Evolutionary conservation across 371 early-diverging fungal species (phyloP), one percentile per base, ranked within the genome.

Genomic region (Actinomortierella wolfii): DNA sequence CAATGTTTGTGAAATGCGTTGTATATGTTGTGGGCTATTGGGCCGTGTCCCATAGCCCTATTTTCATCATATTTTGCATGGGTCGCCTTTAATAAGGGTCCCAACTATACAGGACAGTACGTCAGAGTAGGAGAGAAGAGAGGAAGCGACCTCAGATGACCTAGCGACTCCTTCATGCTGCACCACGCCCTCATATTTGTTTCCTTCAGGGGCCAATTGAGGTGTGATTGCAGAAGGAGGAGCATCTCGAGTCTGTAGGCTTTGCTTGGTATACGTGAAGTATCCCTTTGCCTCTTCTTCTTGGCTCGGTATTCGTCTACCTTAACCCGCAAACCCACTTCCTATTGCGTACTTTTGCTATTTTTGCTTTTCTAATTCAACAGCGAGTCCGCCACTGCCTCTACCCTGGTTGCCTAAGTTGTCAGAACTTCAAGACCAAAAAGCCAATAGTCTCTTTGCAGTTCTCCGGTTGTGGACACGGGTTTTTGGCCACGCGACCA

Each of bases 371-470:
- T 65, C 56, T 58, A 25, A 40, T 41, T 40, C 51, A 56, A 69
- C 70, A 92, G 91, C 84, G 90, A 90, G 81, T 85, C 93, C 56
- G 78, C 90, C 79, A 92, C 92, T 70, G 93, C 93, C 66, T 92
- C 92, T 57, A 83, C 93, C 76, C 82, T 93, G 59, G 90, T 93
- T 67, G 81, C 93, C 40, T 87, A 87, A 86, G 62, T 54, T 57
- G 49, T 59, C 54, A n/a, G n/a, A n/a, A n/a, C n/a, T n/a, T n/a
- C n/a, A n/a, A n/a, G n/a, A n/a, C n/a, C n/a, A n/a, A n/a, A n/a
- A n/a, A n/a, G n/a, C n/a, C n/a, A n/a, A n/a, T n/a, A n/a, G n/a
- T n/a, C n/a, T n/a, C n/a, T n/a, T n/a, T n/a, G n/a, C n/a, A n/a
- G n/a, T n/a, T n/a, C n/a, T n/a, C n/a, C n/a, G n/a, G n/a, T n/a